These are phyloP conservation scores for Glycine soja DNA, from an alignment of 306 rosid species.

Conservation along the genomic window DNA sequence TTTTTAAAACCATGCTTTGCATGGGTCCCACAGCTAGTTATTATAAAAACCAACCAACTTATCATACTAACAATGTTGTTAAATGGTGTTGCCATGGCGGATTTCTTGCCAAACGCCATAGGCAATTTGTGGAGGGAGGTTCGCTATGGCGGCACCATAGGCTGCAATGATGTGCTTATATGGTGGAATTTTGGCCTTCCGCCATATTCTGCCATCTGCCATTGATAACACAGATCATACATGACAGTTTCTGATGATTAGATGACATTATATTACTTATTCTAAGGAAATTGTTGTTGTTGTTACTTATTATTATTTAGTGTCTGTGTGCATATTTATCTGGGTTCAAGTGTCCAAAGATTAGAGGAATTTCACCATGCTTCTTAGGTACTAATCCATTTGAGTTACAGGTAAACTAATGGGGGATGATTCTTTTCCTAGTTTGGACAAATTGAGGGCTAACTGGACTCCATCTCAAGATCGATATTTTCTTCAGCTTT, in stretches of 20 bases:
- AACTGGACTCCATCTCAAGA: conserved; percentile 70
- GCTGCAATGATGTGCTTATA: too few relatives aligned
- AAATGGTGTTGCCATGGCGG: too few relatives aligned
- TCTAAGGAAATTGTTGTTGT: not conserved
- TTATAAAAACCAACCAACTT: not conserved
- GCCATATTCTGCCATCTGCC: too few relatives aligned
- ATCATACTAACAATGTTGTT: not conserved
- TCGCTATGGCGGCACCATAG: too few relatives aligned
- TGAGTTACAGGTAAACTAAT: conserved; percentile 54
- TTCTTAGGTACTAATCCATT: conserved; percentile 32
- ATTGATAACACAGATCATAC: too few relatives aligned
- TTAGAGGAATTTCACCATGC: conserved; percentile 1
- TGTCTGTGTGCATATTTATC: not conserved
- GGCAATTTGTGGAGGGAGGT: too few relatives aligned
- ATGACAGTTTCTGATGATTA: too few relatives aligned
- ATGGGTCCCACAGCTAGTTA: not conserved
- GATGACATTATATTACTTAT: too few relatives aligned
- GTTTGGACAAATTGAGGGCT: conserved; percentile 54
- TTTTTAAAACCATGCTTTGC: too few relatives aligned
- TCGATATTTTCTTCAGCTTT: conserved; percentile 57
- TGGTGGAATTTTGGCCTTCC: too few relatives aligned
- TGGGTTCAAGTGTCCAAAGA: not conserved
- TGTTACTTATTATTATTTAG: not conserved
- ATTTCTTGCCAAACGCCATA: too few relatives aligned
- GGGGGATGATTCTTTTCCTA: conserved; percentile 47